Conservation (phyloP, 2,329 filamentous ascomycete species). For the Ophiostoma himal-ulmi region DNA sequence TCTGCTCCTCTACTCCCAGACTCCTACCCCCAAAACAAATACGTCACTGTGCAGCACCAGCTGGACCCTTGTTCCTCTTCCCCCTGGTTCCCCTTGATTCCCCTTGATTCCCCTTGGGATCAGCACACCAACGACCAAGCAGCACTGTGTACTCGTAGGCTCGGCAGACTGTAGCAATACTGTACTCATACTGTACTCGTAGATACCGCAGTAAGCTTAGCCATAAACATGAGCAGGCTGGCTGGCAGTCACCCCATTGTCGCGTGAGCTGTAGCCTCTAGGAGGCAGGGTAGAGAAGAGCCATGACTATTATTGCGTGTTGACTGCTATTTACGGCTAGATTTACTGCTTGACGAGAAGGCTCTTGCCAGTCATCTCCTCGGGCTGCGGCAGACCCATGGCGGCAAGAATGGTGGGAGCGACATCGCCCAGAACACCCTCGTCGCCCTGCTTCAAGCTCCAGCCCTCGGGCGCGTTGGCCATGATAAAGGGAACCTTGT, state of each 20-base stretch:
- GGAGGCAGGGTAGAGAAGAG: background rate
- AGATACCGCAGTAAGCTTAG: too few species aligned
- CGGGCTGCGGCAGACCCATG: conserved; percentile 86
- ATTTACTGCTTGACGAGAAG: conserved; percentile 68
- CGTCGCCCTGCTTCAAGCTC: conserved; percentile 68
- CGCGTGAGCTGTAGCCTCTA: too few species aligned
- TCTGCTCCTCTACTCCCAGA: too few species aligned
- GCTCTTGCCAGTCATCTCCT: conserved; percentile 85
- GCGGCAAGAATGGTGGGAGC: conserved; percentile 85
- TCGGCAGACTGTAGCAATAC: too few species aligned
- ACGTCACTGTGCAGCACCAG: background rate
- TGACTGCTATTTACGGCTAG: background rate
- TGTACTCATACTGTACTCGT: too few species aligned
- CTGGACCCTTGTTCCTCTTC: background rate
- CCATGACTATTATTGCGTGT: background rate
- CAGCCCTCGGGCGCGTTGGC: conserved; percentile 89
- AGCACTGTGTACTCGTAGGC: too few species aligned
- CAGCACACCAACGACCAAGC: background rate
- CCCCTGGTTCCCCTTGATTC: too few species aligned
- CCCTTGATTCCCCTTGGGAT: background rate
- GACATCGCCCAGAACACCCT: conserved; percentile 92
- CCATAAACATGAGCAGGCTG: too few species aligned
- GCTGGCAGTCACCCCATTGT: too few species aligned
- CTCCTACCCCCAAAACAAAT: background rate
- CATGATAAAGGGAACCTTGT: conserved; percentile 98